phyloP scores from a whole-genome alignment of 768 basidiomycete species.

The Rubroboletus satanas region DNA sequence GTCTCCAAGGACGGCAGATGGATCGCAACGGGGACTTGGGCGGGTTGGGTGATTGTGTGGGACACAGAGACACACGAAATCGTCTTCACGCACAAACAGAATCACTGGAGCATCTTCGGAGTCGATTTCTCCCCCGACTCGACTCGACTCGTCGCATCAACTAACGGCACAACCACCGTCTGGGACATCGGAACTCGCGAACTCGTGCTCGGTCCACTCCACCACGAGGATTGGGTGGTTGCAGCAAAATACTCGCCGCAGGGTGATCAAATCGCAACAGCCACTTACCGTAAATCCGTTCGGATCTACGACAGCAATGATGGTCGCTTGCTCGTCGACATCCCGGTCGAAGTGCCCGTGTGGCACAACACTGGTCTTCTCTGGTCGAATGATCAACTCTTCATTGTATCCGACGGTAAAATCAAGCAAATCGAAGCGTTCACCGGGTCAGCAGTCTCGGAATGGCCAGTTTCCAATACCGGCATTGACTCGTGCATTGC shows the following conservation, averaged over 20 bases:
- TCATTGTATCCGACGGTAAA: background rate
- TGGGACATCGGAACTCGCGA: too few relatives aligned
- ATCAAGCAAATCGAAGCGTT: background rate
- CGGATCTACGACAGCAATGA: background rate
- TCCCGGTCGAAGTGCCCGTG: background rate
- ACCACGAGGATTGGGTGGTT: too few relatives aligned
- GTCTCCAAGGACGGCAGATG: too few relatives aligned
- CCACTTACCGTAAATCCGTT: background rate
- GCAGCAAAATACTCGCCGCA: background rate
- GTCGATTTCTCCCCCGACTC: too few relatives aligned
- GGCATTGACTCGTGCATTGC: background rate
- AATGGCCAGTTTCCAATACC: background rate
- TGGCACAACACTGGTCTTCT: background rate
- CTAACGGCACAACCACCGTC: too few relatives aligned
- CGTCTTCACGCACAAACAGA: too few relatives aligned
- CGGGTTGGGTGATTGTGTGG: too few relatives aligned
- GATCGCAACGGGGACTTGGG: too few relatives aligned
- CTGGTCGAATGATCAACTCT: slow-evolving; percentile 5
- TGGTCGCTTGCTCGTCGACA: background rate
- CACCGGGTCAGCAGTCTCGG: background rate
- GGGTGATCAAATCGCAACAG: background rate
- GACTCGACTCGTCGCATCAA: too few relatives aligned
- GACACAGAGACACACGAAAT: too few relatives aligned
- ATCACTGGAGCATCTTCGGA: too few relatives aligned
- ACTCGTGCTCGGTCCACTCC: too few relatives aligned